Conservation (phyloP, 2,329 filamentous ascomycete genomes). For the Colletotrichum eleusines region DNA sequence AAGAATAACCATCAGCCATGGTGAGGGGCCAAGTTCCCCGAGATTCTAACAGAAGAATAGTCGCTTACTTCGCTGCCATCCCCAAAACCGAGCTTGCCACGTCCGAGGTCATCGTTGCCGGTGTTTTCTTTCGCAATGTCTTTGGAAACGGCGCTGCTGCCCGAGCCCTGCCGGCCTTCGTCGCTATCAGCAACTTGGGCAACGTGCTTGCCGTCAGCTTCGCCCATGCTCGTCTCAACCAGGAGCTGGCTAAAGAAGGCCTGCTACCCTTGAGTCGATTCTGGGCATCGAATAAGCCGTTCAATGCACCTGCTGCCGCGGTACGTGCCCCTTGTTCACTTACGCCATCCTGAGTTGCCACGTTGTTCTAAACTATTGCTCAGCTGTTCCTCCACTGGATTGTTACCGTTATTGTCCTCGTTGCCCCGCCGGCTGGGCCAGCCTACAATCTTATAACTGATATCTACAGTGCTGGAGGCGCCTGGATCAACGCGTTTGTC, state of each 20-base stretch:
- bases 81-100: conserved; percentile 68
- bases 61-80: conserved; percentile 74
- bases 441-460: conserved; percentile 77
- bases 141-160: conserved; percentile 68
- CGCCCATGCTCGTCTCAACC: conserved; percentile 68
- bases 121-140: conserved; percentile 71
- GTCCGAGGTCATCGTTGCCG: conserved; percentile 71
- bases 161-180: conserved; percentile 64
- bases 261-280: conserved; percentile 74
- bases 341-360: neutral
- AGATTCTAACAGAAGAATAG: neutral
- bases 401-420: conserved; percentile 72
- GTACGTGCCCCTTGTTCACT: conserved; percentile 47
- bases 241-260: conserved; percentile 78
- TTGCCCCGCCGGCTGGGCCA: conserved; percentile 75
- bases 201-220: conserved; percentile 73
- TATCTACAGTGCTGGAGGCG: conserved; percentile 59
- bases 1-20: neutral
- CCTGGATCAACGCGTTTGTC: conserved; percentile 67
- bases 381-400: conserved; percentile 74
- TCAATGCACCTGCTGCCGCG: conserved; percentile 71
- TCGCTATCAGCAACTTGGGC: conserved; percentile 71
- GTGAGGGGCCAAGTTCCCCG: too few relatives aligned
- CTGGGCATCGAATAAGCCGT: conserved; percentile 77
- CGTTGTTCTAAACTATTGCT: neutral